Base-by-base conservation (phyloP, 148 eudicot genomes). In the Rhododendron ferrugineum region DNA sequence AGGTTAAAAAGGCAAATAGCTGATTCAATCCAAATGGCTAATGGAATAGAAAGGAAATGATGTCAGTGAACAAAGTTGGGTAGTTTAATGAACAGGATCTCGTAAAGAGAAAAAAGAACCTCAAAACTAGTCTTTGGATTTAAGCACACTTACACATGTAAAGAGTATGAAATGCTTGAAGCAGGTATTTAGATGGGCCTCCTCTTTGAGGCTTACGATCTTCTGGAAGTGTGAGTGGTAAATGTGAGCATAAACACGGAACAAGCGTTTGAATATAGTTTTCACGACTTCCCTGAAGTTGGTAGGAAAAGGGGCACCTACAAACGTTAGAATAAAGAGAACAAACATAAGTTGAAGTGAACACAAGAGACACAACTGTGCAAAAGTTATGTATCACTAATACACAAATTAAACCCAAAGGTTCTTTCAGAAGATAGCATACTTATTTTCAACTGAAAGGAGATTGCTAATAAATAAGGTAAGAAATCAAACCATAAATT, bases 141-240 rank as follows among this genome's bases (percentile, higher is more conserved):
- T 22, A 83, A 84, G 85, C 46, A 88, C 60, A 90, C 98, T 97
- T 92, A 97, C 99, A 87, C 92, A 94, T 80, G 98, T 95, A 83
- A 95, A 97, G 30, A 97, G 89, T 85, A 97, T 95, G 85, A 97
- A 97, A 89, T 97, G 99, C 92, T 97, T 97, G 93, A 97, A 97
- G 89, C 99, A 97, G 84, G 99, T 97, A 83, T 97, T 97, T 81
- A 97, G 80, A 86, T 97, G 99, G 79, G 99, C 99, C 87, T 97
- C 99, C 93, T 97, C 99, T 90, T 97, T 95, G 73, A 97, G 96
- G 86, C 94, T 93, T 66, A 97, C 95, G n/a, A 97, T 97, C 93
- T 97, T 97, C 94, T 97, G 99, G 91, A 97, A 97, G 89, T 97
- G 99, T 11, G 99, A 94, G 79, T 97, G 99, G 85, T 95, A 97